Evolutionary conservation across 306 rosid species (phyloP).

Genomic region (Prunus dulcis): DNA sequence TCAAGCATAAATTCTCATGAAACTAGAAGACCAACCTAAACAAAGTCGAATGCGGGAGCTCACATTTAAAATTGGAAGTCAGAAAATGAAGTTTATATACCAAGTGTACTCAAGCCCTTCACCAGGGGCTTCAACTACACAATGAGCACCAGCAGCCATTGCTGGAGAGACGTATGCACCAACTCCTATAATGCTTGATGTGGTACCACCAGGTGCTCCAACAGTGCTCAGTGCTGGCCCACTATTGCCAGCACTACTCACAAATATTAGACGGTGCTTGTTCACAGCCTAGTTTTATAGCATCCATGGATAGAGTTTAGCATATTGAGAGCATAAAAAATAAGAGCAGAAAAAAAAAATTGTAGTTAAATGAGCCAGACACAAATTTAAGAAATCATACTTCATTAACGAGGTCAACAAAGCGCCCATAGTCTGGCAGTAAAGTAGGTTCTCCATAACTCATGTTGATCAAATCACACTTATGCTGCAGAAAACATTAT

Average conservation of each 20-base stretch:
- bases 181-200: slow-evolving; percentile 89
- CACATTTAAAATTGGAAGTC: slow-evolving; percentile 7
- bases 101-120: slow-evolving; percentile 98
- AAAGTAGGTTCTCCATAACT: slow-evolving; percentile 92
- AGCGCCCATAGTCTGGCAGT: slow-evolving; percentile 96
- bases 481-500: slow-evolving; percentile 64
- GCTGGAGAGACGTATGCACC: slow-evolving; percentile 97
- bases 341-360: slow-evolving; percentile 3
- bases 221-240: slow-evolving; percentile 98
- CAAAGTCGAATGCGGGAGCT: slow-evolving; percentile 4
- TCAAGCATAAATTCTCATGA: slow-evolving; percentile 12
- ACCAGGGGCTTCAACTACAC: slow-evolving; percentile 84
- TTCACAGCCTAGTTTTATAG: slow-evolving; percentile 62
- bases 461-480: slow-evolving; percentile 95
- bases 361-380: slow-evolving; percentile 19
- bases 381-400: slow-evolving; percentile 39
- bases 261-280: slow-evolving; percentile 79
- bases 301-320: slow-evolving; percentile 23
- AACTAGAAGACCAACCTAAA: slow-evolving; percentile 16
- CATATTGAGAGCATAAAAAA: slow-evolving; percentile 25
- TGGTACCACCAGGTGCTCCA: slow-evolving; percentile 99
- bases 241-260: slow-evolving; percentile 98
- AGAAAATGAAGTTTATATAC: slow-evolving; percentile 41
- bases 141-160: slow-evolving; percentile 99
- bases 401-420: slow-evolving; percentile 89